phyloP scores from a whole-genome alignment of 495 filamentous ascomycete species.

The Aspergillus homomorphus region DNA sequence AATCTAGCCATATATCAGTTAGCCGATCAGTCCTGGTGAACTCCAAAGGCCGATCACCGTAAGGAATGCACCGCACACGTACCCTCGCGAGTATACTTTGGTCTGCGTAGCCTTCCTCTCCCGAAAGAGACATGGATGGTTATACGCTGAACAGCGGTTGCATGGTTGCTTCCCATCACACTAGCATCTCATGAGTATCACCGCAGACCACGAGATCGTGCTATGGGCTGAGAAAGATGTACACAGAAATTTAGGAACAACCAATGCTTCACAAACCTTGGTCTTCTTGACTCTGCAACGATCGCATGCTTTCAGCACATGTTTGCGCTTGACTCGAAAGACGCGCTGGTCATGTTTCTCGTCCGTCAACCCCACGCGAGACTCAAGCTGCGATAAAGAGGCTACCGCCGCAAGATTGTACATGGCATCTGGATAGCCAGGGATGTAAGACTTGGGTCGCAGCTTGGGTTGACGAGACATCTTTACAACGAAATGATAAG shows the following conservation, averaged over 20 bases:
- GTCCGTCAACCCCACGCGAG: constrained; percentile 28
- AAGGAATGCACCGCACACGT: constrained; percentile 5
- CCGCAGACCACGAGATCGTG: background rate
- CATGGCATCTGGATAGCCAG: constrained; percentile 38
- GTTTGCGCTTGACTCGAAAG: constrained; percentile 50
- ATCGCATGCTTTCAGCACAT: constrained; percentile 49
- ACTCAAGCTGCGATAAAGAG: constrained; percentile 34
- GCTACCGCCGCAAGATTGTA: constrained; percentile 34
- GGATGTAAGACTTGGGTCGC: constrained; percentile 38
- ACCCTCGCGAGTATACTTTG: constrained; percentile 50
- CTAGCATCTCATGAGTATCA: constrained; percentile 24
- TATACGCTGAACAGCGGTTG: constrained; percentile 47
- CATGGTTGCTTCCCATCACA: constrained; percentile 51
- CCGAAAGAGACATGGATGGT: constrained; percentile 47
- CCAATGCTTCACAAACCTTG: constrained; percentile 32
- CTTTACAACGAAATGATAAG: constrained; percentile 7
- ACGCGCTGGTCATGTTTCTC: constrained; percentile 45
- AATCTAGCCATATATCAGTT: constrained; percentile 25
- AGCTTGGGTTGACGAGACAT: constrained; percentile 47
- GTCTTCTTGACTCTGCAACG: constrained; percentile 50
- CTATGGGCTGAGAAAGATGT: background rate
- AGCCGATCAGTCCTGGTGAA: constrained; percentile 2
- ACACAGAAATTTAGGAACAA: background rate
- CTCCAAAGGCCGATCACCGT: background rate
- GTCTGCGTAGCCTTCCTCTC: constrained; percentile 48